Conservation (phyloP, 2,329 filamentous ascomycete species). For the Claviceps maximensis region DNA sequence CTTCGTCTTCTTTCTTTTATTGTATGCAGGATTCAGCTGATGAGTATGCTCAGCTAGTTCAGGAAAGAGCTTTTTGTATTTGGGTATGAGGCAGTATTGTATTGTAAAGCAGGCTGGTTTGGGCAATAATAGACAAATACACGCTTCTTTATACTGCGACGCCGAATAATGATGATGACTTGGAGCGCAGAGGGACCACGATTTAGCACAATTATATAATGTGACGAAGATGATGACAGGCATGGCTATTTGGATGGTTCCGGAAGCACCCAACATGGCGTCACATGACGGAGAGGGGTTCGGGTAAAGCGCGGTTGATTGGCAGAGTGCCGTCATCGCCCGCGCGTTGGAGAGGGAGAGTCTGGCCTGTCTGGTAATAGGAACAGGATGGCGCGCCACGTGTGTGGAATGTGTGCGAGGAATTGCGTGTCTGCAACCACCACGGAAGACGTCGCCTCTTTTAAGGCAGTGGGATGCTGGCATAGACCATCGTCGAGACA, state of each 20-base stretch:
- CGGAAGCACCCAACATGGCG: constrained; percentile 6
- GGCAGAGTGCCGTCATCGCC: constrained; percentile 20
- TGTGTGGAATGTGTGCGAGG: background rate
- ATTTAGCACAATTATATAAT: background rate
- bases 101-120: background rate
- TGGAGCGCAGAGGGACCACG: background rate
- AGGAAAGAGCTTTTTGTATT: constrained; percentile 3
- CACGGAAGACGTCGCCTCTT: background rate
- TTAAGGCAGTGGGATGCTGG: background rate
- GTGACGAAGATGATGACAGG: background rate
- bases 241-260: background rate
- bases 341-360: background rate
- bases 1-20: background rate
- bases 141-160: constrained; percentile 8
- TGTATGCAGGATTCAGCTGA: background rate
- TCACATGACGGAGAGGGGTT: constrained; percentile 17
- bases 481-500: background rate
- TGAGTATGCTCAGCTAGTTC: background rate
- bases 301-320: constrained; percentile 17
- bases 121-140: background rate
- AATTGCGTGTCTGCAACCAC: background rate
- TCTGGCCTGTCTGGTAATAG: background rate
- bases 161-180: background rate
- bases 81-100: background rate
- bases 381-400: background rate